phyloP scores from a whole-genome alignment of 2,329 filamentous ascomycete genomes.

The Pseudocercospora pini-densiflorae region DNA sequence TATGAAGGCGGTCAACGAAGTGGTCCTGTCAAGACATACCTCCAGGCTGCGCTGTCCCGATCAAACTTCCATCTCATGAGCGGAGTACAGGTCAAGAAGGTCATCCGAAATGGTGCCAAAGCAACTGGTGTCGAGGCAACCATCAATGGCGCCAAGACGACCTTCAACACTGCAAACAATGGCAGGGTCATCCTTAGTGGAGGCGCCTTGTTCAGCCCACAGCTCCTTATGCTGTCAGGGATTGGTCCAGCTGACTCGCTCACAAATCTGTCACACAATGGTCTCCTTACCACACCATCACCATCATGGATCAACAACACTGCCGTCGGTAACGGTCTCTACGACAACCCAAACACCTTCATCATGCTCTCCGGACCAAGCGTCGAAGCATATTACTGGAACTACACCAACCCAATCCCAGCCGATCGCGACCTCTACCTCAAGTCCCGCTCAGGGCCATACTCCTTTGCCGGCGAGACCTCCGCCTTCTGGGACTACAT shows the following conservation, averaged over 20 bases:
- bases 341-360: slow-evolving; percentile 54
- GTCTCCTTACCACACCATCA: slow-evolving; percentile 41
- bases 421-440: slow-evolving; percentile 55
- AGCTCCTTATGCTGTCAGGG: slow-evolving; percentile 68
- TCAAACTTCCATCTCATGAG: slow-evolving; percentile 63
- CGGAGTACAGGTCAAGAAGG: slow-evolving; percentile 50
- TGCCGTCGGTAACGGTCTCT: slow-evolving; percentile 56
- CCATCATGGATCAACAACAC: slow-evolving; percentile 57
- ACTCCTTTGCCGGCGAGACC: slow-evolving; percentile 59
- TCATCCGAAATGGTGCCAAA: slow-evolving; percentile 61
- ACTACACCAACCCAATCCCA: slow-evolving; percentile 50
- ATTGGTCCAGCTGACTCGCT: slow-evolving; percentile 62
- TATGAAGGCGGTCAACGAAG: slow-evolving; percentile 50
- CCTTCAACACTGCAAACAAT: slow-evolving; percentile 66
- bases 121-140: slow-evolving; percentile 58
- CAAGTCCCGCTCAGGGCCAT: slow-evolving; percentile 54
- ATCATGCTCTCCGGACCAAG: slow-evolving; percentile 58
- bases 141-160: slow-evolving; percentile 67
- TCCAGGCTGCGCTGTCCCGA: slow-evolving; percentile 54
- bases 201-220: slow-evolving; percentile 67
- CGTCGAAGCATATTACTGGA: slow-evolving; percentile 55
- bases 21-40: slow-evolving; percentile 56
- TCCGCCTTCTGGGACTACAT: slow-evolving; percentile 60
- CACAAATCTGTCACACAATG: slow-evolving; percentile 42
- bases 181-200: slow-evolving; percentile 53